Evolutionary conservation across 2,329 filamentous ascomycete species (phyloP).

Genomic region (Fusarium avenaceum): DNA sequence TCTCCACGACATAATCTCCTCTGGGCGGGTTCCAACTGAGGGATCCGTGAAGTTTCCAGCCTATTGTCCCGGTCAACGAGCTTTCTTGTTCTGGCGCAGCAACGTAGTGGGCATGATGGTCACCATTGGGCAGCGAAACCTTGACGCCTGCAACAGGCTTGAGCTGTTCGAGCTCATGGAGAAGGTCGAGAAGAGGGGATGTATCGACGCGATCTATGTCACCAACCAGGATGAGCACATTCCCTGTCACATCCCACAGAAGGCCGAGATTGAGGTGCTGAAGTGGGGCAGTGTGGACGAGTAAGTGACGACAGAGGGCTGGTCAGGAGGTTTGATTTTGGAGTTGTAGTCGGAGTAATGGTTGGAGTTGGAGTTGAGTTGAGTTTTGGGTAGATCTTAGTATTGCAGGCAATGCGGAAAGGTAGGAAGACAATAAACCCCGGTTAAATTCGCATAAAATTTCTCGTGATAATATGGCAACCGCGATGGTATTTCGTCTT

Average conservation of each 20-base stretch:
- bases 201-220: conserved; percentile 49
- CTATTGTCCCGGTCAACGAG: conserved; percentile 23
- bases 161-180: conserved; percentile 35
- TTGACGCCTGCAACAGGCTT: conserved; percentile 23
- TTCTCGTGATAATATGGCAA: background rate
- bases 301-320: background rate
- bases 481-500: background rate
- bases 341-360: background rate
- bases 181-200: conserved; percentile 34
- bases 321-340: background rate
- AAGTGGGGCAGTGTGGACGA: background rate
- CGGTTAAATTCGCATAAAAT: background rate
- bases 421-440: background rate
- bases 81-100: conserved; percentile 17
- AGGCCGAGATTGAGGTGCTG: background rate
- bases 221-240: conserved; percentile 23
- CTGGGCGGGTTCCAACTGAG: background rate
- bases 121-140: conserved; percentile 3
- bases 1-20: conserved; percentile 23
- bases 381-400: background rate
- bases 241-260: background rate
- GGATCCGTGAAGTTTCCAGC: conserved; percentile 1
- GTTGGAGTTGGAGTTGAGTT: background rate
- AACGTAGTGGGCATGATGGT: background rate
- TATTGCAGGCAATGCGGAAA: background rate